phyloP scores from a whole-genome alignment of 768 basidiomycete genomes.

The Suillus spraguei region DNA sequence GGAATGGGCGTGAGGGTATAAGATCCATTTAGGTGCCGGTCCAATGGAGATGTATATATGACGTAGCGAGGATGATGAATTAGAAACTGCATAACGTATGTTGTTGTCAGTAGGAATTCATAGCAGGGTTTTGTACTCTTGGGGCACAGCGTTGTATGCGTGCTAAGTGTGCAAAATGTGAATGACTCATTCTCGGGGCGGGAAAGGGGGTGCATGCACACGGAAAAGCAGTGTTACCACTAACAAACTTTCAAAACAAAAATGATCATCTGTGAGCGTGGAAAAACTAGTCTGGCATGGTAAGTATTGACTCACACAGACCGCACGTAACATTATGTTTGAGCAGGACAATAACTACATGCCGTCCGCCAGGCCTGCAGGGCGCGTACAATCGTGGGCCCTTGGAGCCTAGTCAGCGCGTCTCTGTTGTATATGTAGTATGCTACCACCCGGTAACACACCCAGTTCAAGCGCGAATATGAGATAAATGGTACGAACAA shows the following conservation, averaged over 20 bases:
- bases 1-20: not conserved
- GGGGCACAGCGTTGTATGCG: not conserved
- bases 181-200: not conserved
- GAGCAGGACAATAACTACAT: not conserved
- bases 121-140: not conserved
- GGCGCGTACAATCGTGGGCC: conserved; percentile 2
- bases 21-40: not conserved
- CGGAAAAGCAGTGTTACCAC: not conserved
- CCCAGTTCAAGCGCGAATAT: not conserved
- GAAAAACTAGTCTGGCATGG: not conserved
- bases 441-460: not conserved
- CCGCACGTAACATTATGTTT: not conserved
- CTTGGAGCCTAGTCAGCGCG: not conserved
- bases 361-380: not conserved
- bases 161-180: not conserved
- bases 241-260: not conserved
- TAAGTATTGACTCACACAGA: not conserved
- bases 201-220: not conserved
- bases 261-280: not conserved
- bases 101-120: not conserved
- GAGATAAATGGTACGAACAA: not conserved
- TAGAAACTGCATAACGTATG: not conserved
- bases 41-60: conserved; percentile 1
- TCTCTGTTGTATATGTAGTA: not conserved
- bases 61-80: conserved; percentile 1